Evolutionary conservation across 768 basidiomycete species (phyloP).

Genomic region (Cubamyces lactineus): DNA sequence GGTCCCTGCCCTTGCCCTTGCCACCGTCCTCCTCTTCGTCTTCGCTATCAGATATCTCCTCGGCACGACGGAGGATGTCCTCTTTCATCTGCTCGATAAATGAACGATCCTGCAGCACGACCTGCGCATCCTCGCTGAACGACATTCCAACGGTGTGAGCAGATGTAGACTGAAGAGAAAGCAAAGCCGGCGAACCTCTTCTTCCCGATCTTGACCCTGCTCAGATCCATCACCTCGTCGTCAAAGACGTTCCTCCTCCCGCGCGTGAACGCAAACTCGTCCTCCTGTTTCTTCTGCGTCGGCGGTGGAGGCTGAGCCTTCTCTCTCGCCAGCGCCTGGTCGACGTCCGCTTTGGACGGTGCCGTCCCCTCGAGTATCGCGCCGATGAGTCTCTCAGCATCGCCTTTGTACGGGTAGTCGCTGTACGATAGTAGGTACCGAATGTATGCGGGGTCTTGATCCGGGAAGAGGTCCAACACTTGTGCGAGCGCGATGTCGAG

Average conservation of each 20-base stretch:
- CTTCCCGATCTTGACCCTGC: slow-evolving; percentile 64
- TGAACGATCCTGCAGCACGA: slow-evolving; percentile 55
- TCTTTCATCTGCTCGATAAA: slow-evolving; percentile 79
- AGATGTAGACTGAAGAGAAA: slow-evolving; percentile 14
- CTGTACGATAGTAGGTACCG: slow-evolving; percentile 55
- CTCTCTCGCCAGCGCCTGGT: slow-evolving; percentile 27
- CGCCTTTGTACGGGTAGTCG: slow-evolving; percentile 51
- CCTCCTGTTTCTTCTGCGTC: not conserved
- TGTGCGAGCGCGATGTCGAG: slow-evolving; percentile 65
- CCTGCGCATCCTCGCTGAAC: slow-evolving; percentile 48
- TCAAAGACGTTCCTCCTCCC: slow-evolving; percentile 79
- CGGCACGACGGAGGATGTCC: slow-evolving; percentile 77
- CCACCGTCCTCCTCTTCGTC: slow-evolving; percentile 45
- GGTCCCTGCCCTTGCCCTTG: slow-evolving; percentile 32
- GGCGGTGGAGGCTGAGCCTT: slow-evolving; percentile 18
- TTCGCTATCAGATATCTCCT: slow-evolving; percentile 65
- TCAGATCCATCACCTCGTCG: slow-evolving; percentile 67
- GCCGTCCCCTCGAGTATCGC: slow-evolving; percentile 79
- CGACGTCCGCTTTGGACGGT: slow-evolving; percentile 41
- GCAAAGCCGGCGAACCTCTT: slow-evolving; percentile 47
- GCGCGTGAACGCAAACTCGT: slow-evolving; percentile 36
- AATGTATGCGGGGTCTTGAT: slow-evolving; percentile 59
- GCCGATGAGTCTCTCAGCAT: slow-evolving; percentile 64
- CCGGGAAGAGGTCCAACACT: slow-evolving; percentile 77
- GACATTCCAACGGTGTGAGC: not conserved